Conservation (phyloP, 345 rosid genomes). For the Moricandia moricandioides region DNA sequence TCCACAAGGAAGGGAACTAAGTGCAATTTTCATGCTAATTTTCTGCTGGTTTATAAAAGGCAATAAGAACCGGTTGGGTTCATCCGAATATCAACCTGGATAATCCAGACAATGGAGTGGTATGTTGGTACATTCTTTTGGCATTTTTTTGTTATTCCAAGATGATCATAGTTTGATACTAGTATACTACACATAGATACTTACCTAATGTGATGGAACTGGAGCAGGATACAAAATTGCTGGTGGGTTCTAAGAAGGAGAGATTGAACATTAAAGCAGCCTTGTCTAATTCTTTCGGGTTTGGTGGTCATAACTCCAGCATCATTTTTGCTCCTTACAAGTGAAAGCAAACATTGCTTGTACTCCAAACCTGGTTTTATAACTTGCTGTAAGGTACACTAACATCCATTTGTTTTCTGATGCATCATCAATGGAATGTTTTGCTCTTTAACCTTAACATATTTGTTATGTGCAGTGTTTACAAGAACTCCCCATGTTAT, state of each 20-base stretch:
- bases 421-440: slow-evolving; percentile 2
- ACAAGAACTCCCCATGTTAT: slow-evolving; percentile 34
- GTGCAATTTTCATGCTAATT: neutral
- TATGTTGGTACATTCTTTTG: slow-evolving; percentile 34
- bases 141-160: slow-evolving; percentile 2
- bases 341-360: slow-evolving; percentile 31
- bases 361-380: slow-evolving; percentile 29
- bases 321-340: slow-evolving; percentile 90
- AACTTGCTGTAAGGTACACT: slow-evolving; percentile 40
- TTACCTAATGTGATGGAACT: slow-evolving; percentile 7
- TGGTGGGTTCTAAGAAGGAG: slow-evolving; percentile 88
- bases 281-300: slow-evolving; percentile 85
- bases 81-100: slow-evolving; percentile 95
- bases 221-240: slow-evolving; percentile 60
- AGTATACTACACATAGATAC: neutral
- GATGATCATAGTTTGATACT: neutral
- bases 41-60: slow-evolving; percentile 45
- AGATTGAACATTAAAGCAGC: slow-evolving; percentile 77
- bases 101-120: slow-evolving; percentile 78
- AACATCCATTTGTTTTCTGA: slow-evolving; percentile 5
- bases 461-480: slow-evolving; percentile 26
- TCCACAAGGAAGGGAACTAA: slow-evolving; percentile 1
- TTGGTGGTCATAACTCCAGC: slow-evolving; percentile 98
- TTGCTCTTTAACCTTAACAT: neutral
- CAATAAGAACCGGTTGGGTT: slow-evolving; percentile 91